Evolutionary conservation across 2,329 filamentous ascomycete genomes (phyloP), one percentile per base, ranked within the genome.

Genomic region (Cladosporium oxysporum): DNA sequence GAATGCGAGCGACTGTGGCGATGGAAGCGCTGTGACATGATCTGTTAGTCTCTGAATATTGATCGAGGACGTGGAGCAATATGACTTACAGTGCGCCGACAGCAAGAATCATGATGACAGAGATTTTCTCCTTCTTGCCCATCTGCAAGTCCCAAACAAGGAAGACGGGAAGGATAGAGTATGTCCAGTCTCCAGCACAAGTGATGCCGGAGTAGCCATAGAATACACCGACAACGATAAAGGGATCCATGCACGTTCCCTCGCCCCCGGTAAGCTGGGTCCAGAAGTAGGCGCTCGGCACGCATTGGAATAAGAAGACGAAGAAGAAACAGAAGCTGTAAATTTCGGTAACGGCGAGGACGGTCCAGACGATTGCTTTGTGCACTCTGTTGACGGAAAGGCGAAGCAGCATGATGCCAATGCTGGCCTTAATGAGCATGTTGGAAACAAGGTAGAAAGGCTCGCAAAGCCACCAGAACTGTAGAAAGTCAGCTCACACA

Each of bases 391-490:
- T 58, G 58, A 70, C 67, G 28, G 64, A 52, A 16, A 70, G 59
- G 14, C 67, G 66, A 14, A 70, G 64, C 16, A 70, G 64, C 69
- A 69, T 69, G n/a, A 70, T 61, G 12, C 64, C 69, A 16, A 70
- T 70, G 44, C 66, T 69, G 11, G 66, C 67, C 44, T 70, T 70
- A 64, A 70, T 67, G 26, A 65, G 58, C 69, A 70, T 70, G 58
- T 70, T 69, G 26, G 67, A 69, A 23, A 70, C 50, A 3, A 70
- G 61, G 49, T 67, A 70, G 23, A 69, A 44, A 16, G 67, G 67
- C 50, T 70, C 69, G 53, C 69, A 79, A 31, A 80, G 83, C 58
- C 81, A 84, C 70, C 74, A 69, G 61, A 63, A 63, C 61, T 63
- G 11, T 10, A 10, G 18, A 18, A 1, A 10, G 21, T 63, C 10